phyloP scores from a whole-genome alignment of 192 early-diverging fungal species.

The Nowakowskiella sp. region DNA sequence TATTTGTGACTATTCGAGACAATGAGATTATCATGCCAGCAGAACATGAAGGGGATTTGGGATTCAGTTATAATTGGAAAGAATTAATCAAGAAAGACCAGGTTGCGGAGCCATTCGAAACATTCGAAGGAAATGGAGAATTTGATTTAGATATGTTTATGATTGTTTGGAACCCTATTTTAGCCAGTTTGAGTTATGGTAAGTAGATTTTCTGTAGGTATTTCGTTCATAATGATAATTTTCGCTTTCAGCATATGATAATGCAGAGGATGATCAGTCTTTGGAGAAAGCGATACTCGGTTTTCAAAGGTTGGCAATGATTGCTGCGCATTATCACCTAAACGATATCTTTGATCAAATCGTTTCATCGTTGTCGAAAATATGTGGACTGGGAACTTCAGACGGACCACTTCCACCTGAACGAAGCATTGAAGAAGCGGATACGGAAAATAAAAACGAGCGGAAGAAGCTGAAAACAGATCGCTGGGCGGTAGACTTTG shows the following conservation, averaged over 20 bases:
- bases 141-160: conserved; percentile 80
- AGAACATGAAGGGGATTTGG: conserved; percentile 89
- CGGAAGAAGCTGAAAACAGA: conserved; percentile 23
- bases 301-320: conserved; percentile 62
- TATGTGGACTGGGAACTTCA: conserved; percentile 56
- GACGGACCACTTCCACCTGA: conserved; percentile 1
- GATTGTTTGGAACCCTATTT: conserved; percentile 61
- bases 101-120: conserved; percentile 40
- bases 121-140: conserved; percentile 43
- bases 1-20: conserved; percentile 82
- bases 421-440: not conserved
- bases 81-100: conserved; percentile 56
- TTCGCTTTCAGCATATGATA: conserved; percentile 59
- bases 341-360: conserved; percentile 74
- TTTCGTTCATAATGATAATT: conserved; percentile 19
- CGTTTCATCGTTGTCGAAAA: conserved; percentile 59
- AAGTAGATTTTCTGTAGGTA: conserved; percentile 20
- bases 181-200: conserved; percentile 78
- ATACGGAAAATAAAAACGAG: not conserved
- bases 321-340: conserved; percentile 66
- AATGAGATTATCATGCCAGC: conserved; percentile 94
- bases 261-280: conserved; percentile 65
- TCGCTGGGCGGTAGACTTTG: conserved; percentile 72
- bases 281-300: conserved; percentile 75
- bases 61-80: conserved; percentile 93